Base-by-base conservation (phyloP, 2,329 filamentous ascomycete genomes). In the Aspergillus proliferans region DNA sequence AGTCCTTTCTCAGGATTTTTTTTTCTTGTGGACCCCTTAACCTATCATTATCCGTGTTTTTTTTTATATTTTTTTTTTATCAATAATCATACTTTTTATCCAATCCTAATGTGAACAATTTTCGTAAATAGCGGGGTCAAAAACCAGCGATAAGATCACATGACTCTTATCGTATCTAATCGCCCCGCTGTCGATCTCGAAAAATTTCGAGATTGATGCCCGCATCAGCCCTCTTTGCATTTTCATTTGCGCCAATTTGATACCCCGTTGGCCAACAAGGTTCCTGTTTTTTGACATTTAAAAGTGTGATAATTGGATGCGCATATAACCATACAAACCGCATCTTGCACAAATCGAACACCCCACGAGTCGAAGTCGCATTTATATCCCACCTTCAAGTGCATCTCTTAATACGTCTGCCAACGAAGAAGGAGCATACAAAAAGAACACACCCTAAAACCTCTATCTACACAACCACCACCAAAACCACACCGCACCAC, bases 131-230 rank as follows among this genome's bases (percentile, higher is more conserved):
- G 22, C 24, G 24, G 8, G 7, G 22, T 26, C 24, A 26, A 9
- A 26, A 24, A 14, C 39, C 39, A 14, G n/a, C 7, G 7, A 43
- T 28, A 33, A 66, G 39, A 45, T 51, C 49, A 51, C 46, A 36
- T 51, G 49, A 51, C 46, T 2, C 10, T 45, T 50, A 47, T 50
- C 48, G 22, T 48, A 51, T 51, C 49, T 51, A 51, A 51, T 51
- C 43, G n/a, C 45, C 26, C 26, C 18, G 19, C 18, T 14, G 46
- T 43, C 22, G 41, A 43, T 43, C 45, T 45, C 30, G 39, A 48
- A 48, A 51, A 48, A 15, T 39, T 41, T 24, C 40, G 24, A 50
- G 43, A 47, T 26, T 47, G 15, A 42, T 22, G 18, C 38, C 38
- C 18, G 38, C 38, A 40, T 12, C 38, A 12, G 18, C 38, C 10